Conservation (phyloP, 805 yeast species). For the Allodekkera sacchari region DNA sequence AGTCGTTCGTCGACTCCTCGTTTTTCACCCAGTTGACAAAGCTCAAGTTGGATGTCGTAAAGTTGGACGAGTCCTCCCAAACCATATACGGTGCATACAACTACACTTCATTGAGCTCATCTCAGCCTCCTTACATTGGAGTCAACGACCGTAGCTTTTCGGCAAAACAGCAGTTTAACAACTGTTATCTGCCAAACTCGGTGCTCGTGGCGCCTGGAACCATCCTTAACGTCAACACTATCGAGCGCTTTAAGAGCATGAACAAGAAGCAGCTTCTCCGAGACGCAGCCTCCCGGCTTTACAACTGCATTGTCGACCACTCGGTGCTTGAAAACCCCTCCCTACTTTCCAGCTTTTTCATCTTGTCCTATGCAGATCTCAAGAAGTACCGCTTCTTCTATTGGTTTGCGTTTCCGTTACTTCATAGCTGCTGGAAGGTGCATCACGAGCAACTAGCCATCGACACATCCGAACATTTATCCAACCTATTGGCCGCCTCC, state of each 20-base stretch:
- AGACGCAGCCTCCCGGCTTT: conserved; percentile 25
- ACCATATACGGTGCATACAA: conserved; percentile 34
- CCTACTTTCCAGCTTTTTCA: conserved; percentile 32
- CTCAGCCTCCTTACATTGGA: conserved; percentile 23
- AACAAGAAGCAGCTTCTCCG: conserved; percentile 57
- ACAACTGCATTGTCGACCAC: conserved; percentile 24
- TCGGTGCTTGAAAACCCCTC: conserved; percentile 32
- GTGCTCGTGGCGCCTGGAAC: conserved; percentile 26
- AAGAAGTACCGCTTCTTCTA: conserved; percentile 82
- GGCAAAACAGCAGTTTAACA: background rate
- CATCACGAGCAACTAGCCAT: conserved; percentile 3
- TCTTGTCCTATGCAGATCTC: conserved; percentile 76
- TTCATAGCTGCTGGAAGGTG: conserved; percentile 43
- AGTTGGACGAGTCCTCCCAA: conserved; percentile 44
- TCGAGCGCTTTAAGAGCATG: conserved; percentile 70
- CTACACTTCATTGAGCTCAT: conserved; percentile 21
- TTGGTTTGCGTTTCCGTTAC: conserved; percentile 79
- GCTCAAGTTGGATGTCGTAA: conserved; percentile 64
- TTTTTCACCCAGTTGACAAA: conserved; percentile 73
- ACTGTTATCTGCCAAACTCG: conserved; percentile 5
- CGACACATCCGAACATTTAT: background rate
- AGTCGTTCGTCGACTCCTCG: conserved; percentile 76
- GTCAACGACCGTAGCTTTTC: conserved; percentile 5
- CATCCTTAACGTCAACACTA: conserved; percentile 61
- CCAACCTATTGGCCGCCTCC: background rate